These are phyloP conservation scores for Castanea crenata DNA, from an alignment of 306 rosid genomes.

Conservation along the genomic window DNA sequence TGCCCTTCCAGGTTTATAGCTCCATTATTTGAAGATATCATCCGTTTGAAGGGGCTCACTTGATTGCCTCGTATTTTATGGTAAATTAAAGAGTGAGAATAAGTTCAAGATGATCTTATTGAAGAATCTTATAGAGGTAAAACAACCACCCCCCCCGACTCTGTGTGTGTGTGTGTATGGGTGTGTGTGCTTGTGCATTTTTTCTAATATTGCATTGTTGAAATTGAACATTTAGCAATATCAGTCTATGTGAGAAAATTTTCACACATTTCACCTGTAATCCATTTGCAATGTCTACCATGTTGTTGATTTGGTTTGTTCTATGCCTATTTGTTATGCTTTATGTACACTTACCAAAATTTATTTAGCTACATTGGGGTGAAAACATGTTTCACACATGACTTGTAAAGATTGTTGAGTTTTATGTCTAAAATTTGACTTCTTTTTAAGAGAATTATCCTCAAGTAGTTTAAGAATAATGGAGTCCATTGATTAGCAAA, in stretches of 20 bases:
- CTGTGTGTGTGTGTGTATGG: accelerated
- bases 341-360: background rate
- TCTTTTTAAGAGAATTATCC: background rate
- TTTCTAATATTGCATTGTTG: background rate
- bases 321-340: too few species aligned
- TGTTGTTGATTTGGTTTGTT: background rate
- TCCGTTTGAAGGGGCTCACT: background rate
- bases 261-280: background rate
- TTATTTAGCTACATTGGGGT: background rate
- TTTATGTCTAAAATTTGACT: background rate
- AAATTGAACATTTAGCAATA: background rate
- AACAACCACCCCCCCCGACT: background rate
- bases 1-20: background rate
- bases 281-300: background rate
- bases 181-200: background rate
- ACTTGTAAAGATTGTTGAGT: background rate
- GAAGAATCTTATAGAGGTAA: background rate
- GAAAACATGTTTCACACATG: background rate
- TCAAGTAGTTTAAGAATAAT: background rate
- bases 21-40: background rate
- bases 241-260: background rate
- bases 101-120: background rate
- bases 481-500: background rate
- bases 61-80: background rate
- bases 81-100: background rate